Percentiles rank a stretch among this genome's conserved stretches.
Evolutionary conservation across 257 asterid genomes (phyloP).

Genomic region (Solanum phureja): DNA sequence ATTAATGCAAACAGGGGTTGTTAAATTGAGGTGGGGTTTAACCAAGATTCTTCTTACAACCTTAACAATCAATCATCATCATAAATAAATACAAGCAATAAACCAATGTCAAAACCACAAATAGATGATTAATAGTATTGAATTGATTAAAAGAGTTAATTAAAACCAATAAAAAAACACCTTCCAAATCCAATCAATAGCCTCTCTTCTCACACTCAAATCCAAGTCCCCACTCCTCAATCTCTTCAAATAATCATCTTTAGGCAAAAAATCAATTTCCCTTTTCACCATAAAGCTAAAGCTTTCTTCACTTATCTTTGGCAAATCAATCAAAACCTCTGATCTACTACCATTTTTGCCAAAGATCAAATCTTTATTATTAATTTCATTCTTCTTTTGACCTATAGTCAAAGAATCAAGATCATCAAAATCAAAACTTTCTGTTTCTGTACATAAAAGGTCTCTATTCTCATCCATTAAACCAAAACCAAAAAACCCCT

Average conservation of each 20-base stretch:
- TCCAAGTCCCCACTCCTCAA: slow-evolving; percentile 63
- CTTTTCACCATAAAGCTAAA: slow-evolving; percentile 43
- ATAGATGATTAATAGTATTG: neutral
- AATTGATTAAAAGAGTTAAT: neutral
- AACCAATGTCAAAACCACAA: neutral
- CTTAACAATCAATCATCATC: neutral
- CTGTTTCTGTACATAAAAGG: slow-evolving; percentile 45
- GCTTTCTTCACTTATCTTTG: slow-evolving; percentile 34
- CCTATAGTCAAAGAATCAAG: slow-evolving; percentile 15
- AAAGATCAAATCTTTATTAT: slow-evolving; percentile 21
- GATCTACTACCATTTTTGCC: slow-evolving; percentile 22
- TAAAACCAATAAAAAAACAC: slow-evolving; percentile 21
- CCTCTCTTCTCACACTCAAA: slow-evolving; percentile 44
- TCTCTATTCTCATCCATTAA: slow-evolving; percentile 37
- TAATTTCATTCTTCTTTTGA: slow-evolving; percentile 13
- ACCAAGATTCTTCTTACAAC: neutral
- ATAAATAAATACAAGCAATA: neutral
- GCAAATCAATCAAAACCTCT: slow-evolving; percentile 23
- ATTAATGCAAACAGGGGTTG: neutral
- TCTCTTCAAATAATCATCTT: slow-evolving; percentile 59
- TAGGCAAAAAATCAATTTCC: slow-evolving; percentile 48
- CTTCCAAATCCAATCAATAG: slow-evolving; percentile 83
- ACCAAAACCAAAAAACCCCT: neutral
- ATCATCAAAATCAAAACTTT: slow-evolving; percentile 31
- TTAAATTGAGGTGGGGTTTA: neutral